Evolutionary conservation across 495 filamentous ascomycete genomes (phyloP), one percentile per base, ranked within the genome.

Genomic region (Bacidia gigantensis): DNA sequence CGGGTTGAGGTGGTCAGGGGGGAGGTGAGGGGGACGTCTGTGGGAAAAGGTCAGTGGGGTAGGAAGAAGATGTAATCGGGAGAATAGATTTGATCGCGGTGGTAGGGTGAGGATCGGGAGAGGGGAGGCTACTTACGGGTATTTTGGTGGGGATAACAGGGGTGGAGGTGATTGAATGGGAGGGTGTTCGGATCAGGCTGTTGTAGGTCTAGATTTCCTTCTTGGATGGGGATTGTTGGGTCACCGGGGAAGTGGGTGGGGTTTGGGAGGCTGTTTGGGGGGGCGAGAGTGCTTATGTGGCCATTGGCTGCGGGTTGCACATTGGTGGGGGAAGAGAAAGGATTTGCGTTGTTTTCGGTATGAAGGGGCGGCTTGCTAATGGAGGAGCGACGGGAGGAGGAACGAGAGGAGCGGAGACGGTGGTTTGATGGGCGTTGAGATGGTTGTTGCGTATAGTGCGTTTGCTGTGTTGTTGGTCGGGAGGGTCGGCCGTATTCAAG

Each of bases 121-220:
- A 95, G 85, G n/a, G n/a, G n/a, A n/a, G n/a, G n/a, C n/a, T n/a
- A n/a, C n/a, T n/a, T n/a, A n/a, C n/a, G 64, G 95, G 87, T 0
- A 89, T 99, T 99, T 50, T 83, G 72, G 65, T 99, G 92, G 40
- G 89, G 89, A 62, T 80, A 95, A 64, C 89, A 95, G 3, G 89
- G 89, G 61, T 96, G 89, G 20, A 81, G 79, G 20, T 88, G 87
- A 2, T 87, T 87, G 89, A 89, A 96, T 20, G 75, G 67, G 50
- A 75, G 66, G 35, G 80, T 75, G 20, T 51, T 49, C 25, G 49
- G 42, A 17, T 48, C 51, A n/a, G n/a, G n/a, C n/a, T n/a, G n/a
- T n/a, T n/a, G n/a, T n/a, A n/a, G n/a, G n/a, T n/a, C n/a, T n/a
- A n/a, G n/a, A n/a, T n/a, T n/a, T n/a, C n/a, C n/a, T n/a, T n/a